phyloP scores from a whole-genome alignment of 164 flowering plant genomes.

The Liriodendron chinense region DNA sequence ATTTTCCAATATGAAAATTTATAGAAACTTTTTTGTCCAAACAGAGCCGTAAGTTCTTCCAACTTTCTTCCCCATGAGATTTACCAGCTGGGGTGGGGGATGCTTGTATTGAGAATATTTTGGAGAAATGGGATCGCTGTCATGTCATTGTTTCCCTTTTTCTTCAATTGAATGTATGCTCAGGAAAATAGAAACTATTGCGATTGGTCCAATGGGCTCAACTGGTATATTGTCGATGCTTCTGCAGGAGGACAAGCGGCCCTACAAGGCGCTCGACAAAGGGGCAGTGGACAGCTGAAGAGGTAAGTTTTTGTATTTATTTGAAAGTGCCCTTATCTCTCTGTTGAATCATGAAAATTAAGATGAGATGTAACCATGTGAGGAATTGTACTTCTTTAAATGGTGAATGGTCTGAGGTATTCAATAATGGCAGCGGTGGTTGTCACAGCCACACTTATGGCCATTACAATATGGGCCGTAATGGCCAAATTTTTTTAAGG shows the following conservation, averaged over 20 bases:
- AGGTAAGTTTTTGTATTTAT: constrained; percentile 40
- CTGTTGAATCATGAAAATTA: background rate
- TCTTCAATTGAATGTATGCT: background rate
- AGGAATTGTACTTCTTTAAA: background rate
- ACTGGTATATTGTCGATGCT: constrained; percentile 1
- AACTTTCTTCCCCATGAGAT: background rate
- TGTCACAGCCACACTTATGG: no score
- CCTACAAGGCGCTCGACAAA: constrained; percentile 96
- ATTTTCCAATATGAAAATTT: no score
- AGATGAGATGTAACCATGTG: background rate
- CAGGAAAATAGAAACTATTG: background rate
- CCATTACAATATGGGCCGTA: no score
- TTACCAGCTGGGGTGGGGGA: background rate
- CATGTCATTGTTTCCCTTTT: background rate
- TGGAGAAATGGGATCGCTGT: background rate
- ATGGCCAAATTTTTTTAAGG: no score
- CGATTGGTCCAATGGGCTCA: background rate
- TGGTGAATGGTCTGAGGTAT: background rate
- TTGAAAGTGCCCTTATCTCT: background rate
- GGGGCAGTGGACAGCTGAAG: constrained; percentile 97
- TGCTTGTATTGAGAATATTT: background rate
- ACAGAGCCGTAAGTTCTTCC: background rate
- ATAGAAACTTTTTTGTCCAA: no score
- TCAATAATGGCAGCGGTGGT: no score
- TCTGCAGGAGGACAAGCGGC: constrained; percentile 88